These are phyloP conservation scores for Cajanus cajan DNA, from an alignment of 306 rosid genomes.

Conservation along the genomic window DNA sequence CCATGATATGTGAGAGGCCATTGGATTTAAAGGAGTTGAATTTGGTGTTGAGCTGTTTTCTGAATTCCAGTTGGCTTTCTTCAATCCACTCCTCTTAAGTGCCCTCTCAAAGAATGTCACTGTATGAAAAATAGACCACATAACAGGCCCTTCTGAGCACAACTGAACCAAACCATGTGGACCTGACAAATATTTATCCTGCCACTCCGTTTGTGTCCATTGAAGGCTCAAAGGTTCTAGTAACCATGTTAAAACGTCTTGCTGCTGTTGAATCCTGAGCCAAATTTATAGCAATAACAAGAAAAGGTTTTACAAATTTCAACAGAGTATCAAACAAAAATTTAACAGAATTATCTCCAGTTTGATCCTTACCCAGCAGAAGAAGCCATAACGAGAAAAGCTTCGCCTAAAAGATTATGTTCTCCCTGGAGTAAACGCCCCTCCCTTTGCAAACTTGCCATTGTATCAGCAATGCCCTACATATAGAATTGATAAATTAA, in stretches of 20 bases:
- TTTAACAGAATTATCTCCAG: not conserved
- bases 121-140: slow-evolving; percentile 94
- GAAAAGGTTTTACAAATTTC: slow-evolving; percentile 7
- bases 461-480: slow-evolving; percentile 92
- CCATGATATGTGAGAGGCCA: slow-evolving; percentile 92
- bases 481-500: slow-evolving; percentile 34
- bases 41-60: slow-evolving; percentile 52
- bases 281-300: slow-evolving; percentile 30
- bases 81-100: slow-evolving; percentile 91
- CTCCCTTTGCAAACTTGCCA: slow-evolving; percentile 82
- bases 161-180: slow-evolving; percentile 75
- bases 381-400: slow-evolving; percentile 97
- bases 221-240: slow-evolving; percentile 86
- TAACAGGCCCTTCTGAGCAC: slow-evolving; percentile 68
- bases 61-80: slow-evolving; percentile 57
- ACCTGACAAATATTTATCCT: slow-evolving; percentile 80
- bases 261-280: slow-evolving; percentile 91
- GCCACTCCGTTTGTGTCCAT: slow-evolving; percentile 92
- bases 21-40: slow-evolving; percentile 65
- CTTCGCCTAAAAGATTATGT: slow-evolving; percentile 97
- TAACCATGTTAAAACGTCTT: slow-evolving; percentile 94
- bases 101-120: slow-evolving; percentile 97
- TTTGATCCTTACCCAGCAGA: slow-evolving; percentile 77
- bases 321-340: slow-evolving; percentile 9
- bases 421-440: slow-evolving; percentile 88